phyloP scores from a whole-genome alignment of 306 rosid species.

The Acacia melanoxylon region DNA sequence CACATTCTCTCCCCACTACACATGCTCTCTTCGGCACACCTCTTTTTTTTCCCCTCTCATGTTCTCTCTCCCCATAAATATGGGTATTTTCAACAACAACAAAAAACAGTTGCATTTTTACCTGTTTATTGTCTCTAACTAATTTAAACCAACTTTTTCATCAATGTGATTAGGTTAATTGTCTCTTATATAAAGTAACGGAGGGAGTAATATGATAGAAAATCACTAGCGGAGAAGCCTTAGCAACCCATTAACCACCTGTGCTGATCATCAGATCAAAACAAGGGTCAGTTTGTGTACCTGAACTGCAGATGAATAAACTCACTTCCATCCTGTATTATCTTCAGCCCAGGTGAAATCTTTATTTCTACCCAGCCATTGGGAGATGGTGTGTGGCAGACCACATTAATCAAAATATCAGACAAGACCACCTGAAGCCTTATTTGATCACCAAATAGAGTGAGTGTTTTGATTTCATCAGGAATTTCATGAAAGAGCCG shows the following conservation, averaged over 20 bases:
- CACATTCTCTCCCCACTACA: too few species aligned
- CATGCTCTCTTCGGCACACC: neutral
- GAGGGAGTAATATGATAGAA: neutral
- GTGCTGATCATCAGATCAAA: neutral
- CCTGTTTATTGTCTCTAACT: too few species aligned
- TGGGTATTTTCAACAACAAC: too few species aligned
- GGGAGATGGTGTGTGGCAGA: conserved; percentile 62
- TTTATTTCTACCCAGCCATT: conserved; percentile 77
- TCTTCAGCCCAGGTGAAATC: conserved; percentile 60
- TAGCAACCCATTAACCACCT: conserved; percentile 13
- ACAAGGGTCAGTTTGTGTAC: conserved; percentile 42
- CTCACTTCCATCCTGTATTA: conserved; percentile 61
- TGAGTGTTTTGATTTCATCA: conserved; percentile 64
- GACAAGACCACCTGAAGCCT: conserved; percentile 80
- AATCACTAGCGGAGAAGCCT: neutral
- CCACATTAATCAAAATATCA: conserved; percentile 65
- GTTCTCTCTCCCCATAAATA: too few species aligned
- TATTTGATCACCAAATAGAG: conserved; percentile 73
- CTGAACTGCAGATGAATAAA: conserved; percentile 65
- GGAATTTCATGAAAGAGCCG: conserved; percentile 72
- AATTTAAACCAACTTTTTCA: too few species aligned
- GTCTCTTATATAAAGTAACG: too few species aligned
- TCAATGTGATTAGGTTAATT: too few species aligned
- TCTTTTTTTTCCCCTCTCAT: neutral
- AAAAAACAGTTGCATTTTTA: too few species aligned